phyloP scores from a whole-genome alignment of 768 basidiomycete genomes.

The Suillus variegatus region DNA sequence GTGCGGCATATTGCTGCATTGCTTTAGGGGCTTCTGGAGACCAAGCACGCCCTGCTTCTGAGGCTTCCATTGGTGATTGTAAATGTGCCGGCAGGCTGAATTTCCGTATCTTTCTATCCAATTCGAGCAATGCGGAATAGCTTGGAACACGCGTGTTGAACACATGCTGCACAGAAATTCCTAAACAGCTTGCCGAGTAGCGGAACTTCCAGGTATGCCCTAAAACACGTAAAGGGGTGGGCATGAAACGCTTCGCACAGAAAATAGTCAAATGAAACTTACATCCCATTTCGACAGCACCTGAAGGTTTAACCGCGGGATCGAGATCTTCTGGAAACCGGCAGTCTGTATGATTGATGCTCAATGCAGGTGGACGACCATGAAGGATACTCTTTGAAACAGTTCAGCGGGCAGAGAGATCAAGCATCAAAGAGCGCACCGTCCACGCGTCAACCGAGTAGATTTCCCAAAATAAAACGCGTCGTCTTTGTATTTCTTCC shows the following conservation, averaged over 20 bases:
- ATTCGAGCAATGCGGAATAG: slow-evolving; percentile 47
- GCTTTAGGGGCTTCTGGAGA: slow-evolving; percentile 38
- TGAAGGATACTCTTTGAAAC: slow-evolving; percentile 44
- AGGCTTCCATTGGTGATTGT: slow-evolving; percentile 35
- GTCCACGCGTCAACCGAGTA: slow-evolving; percentile 52
- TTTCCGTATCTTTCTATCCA: slow-evolving; percentile 53
- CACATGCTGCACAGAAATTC: slow-evolving; percentile 43
- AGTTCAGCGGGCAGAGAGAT: not conserved
- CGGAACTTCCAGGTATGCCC: slow-evolving; percentile 48
- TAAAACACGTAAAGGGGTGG: slow-evolving; percentile 15
- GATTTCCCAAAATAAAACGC: slow-evolving; percentile 55
- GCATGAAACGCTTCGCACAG: slow-evolving; percentile 18
- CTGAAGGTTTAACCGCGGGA: slow-evolving; percentile 29
- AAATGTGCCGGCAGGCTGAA: slow-evolving; percentile 49
- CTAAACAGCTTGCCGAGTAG: slow-evolving; percentile 47
- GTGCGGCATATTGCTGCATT: slow-evolving; percentile 46
- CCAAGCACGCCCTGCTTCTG: slow-evolving; percentile 40
- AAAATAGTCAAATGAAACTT: slow-evolving; percentile 18
- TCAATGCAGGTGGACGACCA: slow-evolving; percentile 50
- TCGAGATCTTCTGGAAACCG: slow-evolving; percentile 50
- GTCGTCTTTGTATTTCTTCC: slow-evolving; percentile 47
- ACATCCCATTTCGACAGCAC: slow-evolving; percentile 46
- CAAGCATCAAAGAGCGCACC: slow-evolving; percentile 29
- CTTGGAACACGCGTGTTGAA: slow-evolving; percentile 39
- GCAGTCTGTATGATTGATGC: slow-evolving; percentile 52